These are phyloP conservation scores for Tubosaeta sp. DNA, from an alignment of 768 basidiomycete species.

Conservation along the genomic window DNA sequence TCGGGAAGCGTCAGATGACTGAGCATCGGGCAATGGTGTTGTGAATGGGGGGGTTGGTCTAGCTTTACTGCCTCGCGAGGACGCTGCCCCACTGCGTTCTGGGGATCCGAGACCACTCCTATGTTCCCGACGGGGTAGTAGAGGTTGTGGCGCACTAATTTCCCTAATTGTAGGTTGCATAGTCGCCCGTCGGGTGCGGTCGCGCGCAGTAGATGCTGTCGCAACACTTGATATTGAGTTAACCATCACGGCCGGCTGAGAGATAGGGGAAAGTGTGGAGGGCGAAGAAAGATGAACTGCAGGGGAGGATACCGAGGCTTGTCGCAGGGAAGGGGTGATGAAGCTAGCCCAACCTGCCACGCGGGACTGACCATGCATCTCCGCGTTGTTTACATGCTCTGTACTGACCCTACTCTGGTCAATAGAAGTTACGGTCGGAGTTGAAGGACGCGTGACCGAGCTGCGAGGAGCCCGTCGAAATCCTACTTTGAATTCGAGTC, in stretches of 20 bases:
- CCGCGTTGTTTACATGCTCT: conserved; percentile 35
- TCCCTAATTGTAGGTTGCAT: conserved; percentile 33
- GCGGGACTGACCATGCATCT: conserved; percentile 38
- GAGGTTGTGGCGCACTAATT: conserved; percentile 38
- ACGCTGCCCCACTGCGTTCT: conserved; percentile 29
- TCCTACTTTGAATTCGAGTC: conserved; percentile 47
- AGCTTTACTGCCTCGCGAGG: conserved; percentile 28
- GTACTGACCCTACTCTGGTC: conserved; percentile 18
- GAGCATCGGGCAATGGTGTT: conserved; percentile 23
- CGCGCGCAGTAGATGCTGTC: conserved; percentile 45
- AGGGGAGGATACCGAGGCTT: conserved; percentile 73
- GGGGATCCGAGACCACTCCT: conserved; percentile 20
- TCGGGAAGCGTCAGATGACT: conserved; percentile 34
- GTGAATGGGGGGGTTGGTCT: conserved; percentile 32
- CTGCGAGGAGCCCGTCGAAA: conserved; percentile 44
- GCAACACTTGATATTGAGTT: conserved; percentile 46
- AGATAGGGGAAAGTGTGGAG: conserved; percentile 50
- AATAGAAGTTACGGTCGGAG: conserved; percentile 35
- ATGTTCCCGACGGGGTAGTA: conserved; percentile 32
- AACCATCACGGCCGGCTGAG: conserved; percentile 42
- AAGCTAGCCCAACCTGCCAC: conserved; percentile 55
- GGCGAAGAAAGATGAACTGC: conserved; percentile 61
- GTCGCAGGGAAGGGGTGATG: conserved; percentile 60
- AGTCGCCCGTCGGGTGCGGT: conserved; percentile 41
- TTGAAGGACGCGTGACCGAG: conserved; percentile 35